Base-by-base conservation (phyloP, 2,329 filamentous ascomycete species). In the Paracoccidioides brasiliensis region DNA sequence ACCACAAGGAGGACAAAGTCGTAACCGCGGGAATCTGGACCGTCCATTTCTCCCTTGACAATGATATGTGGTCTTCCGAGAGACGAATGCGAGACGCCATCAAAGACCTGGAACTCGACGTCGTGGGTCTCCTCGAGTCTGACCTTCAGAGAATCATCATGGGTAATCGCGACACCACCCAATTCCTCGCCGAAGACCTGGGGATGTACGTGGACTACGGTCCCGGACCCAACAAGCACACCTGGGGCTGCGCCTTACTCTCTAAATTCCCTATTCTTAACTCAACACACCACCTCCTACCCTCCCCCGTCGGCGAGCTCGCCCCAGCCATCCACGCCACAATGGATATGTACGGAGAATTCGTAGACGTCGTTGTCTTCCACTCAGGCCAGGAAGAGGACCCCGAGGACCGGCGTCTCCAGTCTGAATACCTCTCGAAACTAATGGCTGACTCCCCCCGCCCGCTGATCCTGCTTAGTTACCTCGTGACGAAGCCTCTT, bases 171-270 rank as follows among this genome's bases (percentile, higher is more conserved):
- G 93, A 98, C 69, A 86, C 88, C 7, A 96, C 93, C 1, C 93
- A 97, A 68, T 94, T 88, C 72, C 80, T 98, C 7, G 90, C 93
- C 22, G 91, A 97, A 69, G 90, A 98, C 62, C 80, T 98, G 9
- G 93, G 93, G 63, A 98, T 98, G 93, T 98, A 96, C 67, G 90
- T 94, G 52, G 93, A 98, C 74, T 96, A 90, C 66, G 93, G 93
- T 55, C 93, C 93, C 35, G 93, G 93, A 1, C 93, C 93, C 5
- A 95, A 98, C 79, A 98, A 97, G 75, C 93, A 98, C 74, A 98
- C 93, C 0, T 98, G 93, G 93, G 93, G 93, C 53, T 82, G 85
- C 8, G 93, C 90, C 28, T 78, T 98, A 46, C 79, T 98, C 3
- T 96, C 90, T 64, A 97, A 97, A 68, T 98, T 97, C 76, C 93